Percentiles rank a stretch among this genome's conserved stretches.
These are phyloP conservation scores for Daldinia sp. DNA, from an alignment of 2,329 filamentous ascomycete species.

Conservation along the genomic window DNA sequence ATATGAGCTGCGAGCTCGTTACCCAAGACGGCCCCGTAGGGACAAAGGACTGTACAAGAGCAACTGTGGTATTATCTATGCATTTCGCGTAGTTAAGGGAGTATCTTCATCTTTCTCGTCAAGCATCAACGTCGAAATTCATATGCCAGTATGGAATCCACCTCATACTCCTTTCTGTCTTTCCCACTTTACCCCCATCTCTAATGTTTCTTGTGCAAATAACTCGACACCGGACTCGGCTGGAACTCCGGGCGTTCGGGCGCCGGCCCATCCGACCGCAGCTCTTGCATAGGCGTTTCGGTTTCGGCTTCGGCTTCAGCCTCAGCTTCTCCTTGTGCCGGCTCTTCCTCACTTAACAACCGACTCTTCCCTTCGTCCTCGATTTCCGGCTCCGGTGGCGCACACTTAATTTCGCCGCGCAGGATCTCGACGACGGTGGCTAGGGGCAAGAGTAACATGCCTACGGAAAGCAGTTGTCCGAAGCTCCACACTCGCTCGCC, in stretches of 20 bases:
- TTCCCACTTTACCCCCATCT: constrained; percentile 1
- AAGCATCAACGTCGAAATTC: neutral
- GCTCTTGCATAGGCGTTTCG: constrained; percentile 31
- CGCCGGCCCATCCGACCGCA: constrained; percentile 36
- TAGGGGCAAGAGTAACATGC: constrained; percentile 67
- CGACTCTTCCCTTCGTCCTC: constrained; percentile 34
- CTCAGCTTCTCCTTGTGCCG: neutral
- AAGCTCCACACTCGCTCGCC: constrained; percentile 69
- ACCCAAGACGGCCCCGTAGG: neutral
- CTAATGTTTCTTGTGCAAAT: constrained; percentile 46
- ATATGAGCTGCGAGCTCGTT: neutral
- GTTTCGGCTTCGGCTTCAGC: no score
- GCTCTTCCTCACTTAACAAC: constrained; percentile 27
- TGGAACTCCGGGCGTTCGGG: constrained; percentile 48
- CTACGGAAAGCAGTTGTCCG: constrained; percentile 66
- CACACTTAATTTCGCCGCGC: constrained; percentile 53
- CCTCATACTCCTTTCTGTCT: neutral
- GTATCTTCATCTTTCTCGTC: constrained; percentile 24
- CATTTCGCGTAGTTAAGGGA: constrained; percentile 9
- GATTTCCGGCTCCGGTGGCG: constrained; percentile 36
- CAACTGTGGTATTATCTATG: neutral
- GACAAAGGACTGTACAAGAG: neutral
- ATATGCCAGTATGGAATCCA: neutral
- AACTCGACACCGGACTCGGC: constrained; percentile 53
- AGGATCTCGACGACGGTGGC: constrained; percentile 68